Conservation (phyloP, 2,329 filamentous ascomycete species). For the Sclerotinia minor region DNA sequence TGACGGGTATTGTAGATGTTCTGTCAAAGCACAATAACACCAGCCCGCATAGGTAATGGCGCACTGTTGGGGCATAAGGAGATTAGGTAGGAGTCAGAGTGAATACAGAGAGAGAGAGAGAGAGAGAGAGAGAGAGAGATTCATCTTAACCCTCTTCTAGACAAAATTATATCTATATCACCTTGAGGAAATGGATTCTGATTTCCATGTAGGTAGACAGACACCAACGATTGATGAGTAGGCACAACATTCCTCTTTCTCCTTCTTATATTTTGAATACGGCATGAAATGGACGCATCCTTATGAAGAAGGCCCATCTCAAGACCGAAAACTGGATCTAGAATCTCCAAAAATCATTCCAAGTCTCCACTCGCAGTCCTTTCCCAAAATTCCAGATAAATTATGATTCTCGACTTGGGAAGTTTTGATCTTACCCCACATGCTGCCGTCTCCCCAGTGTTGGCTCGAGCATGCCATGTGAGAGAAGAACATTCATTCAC, state of each 20-base stretch:
- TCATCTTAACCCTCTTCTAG: too few relatives aligned
- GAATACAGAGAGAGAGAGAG: too few relatives aligned
- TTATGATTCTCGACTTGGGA: not conserved
- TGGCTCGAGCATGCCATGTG: not conserved
- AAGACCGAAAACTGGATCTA: not conserved
- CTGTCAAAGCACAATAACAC: too few relatives aligned
- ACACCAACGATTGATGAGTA: not conserved
- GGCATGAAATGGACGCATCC: not conserved
- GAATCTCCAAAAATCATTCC: not conserved
- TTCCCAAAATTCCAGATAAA: not conserved
- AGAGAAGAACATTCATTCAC: not conserved
- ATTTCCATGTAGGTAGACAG: not conserved
- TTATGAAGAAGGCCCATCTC: not conserved
- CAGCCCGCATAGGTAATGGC: too few relatives aligned
- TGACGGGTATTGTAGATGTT: too few relatives aligned
- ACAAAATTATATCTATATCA: too few relatives aligned
- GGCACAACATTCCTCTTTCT: too few relatives aligned
- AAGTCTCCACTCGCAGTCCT: not conserved
- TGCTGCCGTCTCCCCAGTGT: not conserved
- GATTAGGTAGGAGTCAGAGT: too few relatives aligned
- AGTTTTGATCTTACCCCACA: not conserved
- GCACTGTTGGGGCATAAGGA: too few relatives aligned
- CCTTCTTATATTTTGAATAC: not conserved
- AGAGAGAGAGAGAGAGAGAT: too few relatives aligned
- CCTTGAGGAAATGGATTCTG: too few relatives aligned